Base-by-base conservation (phyloP, 305 asterid genomes). In the Plantago rigida region DNA sequence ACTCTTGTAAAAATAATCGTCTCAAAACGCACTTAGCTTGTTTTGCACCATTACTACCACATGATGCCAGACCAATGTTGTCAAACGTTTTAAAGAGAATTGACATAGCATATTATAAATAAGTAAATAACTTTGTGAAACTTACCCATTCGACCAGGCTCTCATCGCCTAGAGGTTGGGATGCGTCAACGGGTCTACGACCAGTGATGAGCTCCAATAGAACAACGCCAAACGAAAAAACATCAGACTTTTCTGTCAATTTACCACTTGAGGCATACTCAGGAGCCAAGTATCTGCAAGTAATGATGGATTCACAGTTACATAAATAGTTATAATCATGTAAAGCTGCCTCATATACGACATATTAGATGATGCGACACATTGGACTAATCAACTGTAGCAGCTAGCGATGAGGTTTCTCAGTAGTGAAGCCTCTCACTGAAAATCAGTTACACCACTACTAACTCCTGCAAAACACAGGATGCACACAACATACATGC, bases 171-270 rank as follows among this genome's bases (percentile, higher is more conserved):
- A 79, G 63, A 2, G 91, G 87, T 68, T 72, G 92, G 65, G 92
- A 76, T 17, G 82, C 51, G 64, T 84, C 92, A 51, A 81, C 87
- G 67, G 88, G 86, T 71, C 76, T 84, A 56, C 88, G 83, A 15
- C 88, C 88, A 2, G 86, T 84, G 36, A 84, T 84, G 69, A 84
- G 87, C 77, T 84, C 92, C 78, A 84, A 81, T 66, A 84, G 84
- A 71, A 82, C 92, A 51, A 81, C 86, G 1, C 88, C 92, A 57
- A 74, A 84, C 55, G 92, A 84, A 62, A 26, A 84, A 39, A 84
- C 84, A 64, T 84, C 91, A 13, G 91, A 84, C 50, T 84, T 84
- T 71, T 84, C 87, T 2, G 86, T 81, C 62, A 84, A 77, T 76
- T 84, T 84, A 62, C 92, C 92, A 14, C 79, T 79, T 65, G 88